Conservation (phyloP, 257 asterid genomes). For the Solanum chmielewskii region DNA sequence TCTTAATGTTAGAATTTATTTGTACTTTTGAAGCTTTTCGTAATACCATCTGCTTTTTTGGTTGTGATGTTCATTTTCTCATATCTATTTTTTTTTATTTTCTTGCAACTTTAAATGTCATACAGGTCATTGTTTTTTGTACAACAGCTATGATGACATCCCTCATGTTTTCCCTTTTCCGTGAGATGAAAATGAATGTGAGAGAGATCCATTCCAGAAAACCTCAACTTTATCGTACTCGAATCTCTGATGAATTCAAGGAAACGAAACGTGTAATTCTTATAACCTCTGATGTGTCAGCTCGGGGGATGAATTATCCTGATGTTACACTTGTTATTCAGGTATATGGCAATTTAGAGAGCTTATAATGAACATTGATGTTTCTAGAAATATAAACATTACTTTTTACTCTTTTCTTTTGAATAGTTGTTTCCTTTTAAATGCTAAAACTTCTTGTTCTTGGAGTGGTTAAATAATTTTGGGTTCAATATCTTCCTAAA, state of each 20-base stretch:
- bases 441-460: background rate
- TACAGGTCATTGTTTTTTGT: constrained; percentile 80
- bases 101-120: constrained; percentile 1
- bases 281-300: constrained; percentile 67
- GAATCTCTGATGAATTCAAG: constrained; percentile 78
- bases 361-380: background rate
- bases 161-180: constrained; percentile 62
- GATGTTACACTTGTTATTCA: constrained; percentile 83
- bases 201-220: constrained; percentile 75
- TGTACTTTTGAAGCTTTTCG: background rate
- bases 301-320: constrained; percentile 92
- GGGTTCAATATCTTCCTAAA: background rate
- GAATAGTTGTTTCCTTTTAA: background rate
- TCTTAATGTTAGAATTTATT: background rate
- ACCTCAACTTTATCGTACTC: constrained; percentile 64
- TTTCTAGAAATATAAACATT: background rate
- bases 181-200: constrained; percentile 70
- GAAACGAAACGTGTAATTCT: constrained; percentile 59
- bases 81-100: background rate
- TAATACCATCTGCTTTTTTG: background rate
- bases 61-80: background rate
- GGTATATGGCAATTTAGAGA: constrained; percentile 23
- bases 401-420: background rate
- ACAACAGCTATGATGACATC: constrained; percentile 81
- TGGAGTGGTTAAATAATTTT: background rate